Evolutionary conservation across 176 grass and related monocot genomes (phyloP), one percentile per base, ranked within the genome.

Genomic region (Chloris gayana): DNA sequence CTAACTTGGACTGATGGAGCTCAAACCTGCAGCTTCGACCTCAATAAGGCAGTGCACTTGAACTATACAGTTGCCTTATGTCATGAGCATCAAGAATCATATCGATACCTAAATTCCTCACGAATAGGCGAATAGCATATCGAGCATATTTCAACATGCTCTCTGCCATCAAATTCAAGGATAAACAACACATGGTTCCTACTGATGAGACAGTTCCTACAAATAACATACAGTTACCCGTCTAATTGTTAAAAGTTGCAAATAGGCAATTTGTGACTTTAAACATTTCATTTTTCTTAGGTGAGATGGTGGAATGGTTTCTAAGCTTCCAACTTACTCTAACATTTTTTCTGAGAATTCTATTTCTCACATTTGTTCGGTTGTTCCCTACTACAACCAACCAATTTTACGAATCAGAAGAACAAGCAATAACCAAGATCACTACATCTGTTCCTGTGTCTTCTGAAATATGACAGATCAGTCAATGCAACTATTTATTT

Each of bases 321-420:
- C 35, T 18, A 83, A 39, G 5, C 34, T 75, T 76, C 49, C 41
- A 75, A 41, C 6, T 50, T 51, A 35, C 27, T 71, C 15, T 70
- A 76, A 82, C 15, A 27, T 50, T 38, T 50, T 15, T 35, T 75
- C 7, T 70, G 29, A 69, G 27, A 68, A 31, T 69, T 78, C 22
- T 45, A 29, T 62, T 63, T 18, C 44, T 39, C 64, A 75, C 35
- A 37, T 6, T 37, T 37, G 35, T 37, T 37, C 7, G 35, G 35
- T 69, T n/a, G 33, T 87, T 75, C 21, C 32, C 31, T 51, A 29
- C 32, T 57, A 64, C 0, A 33, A 34, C 6, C 44, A 70, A 58
- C 35, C 50, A 75, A 63, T 42, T 76, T 81, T 59, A 65, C 39
- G 59, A 35, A 74, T 70, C 50, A 81, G 19, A 26, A 66, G 26